These are phyloP conservation scores for Rubroshorea leprosula DNA, from an alignment of 345 rosid species.

Conservation along the genomic window DNA sequence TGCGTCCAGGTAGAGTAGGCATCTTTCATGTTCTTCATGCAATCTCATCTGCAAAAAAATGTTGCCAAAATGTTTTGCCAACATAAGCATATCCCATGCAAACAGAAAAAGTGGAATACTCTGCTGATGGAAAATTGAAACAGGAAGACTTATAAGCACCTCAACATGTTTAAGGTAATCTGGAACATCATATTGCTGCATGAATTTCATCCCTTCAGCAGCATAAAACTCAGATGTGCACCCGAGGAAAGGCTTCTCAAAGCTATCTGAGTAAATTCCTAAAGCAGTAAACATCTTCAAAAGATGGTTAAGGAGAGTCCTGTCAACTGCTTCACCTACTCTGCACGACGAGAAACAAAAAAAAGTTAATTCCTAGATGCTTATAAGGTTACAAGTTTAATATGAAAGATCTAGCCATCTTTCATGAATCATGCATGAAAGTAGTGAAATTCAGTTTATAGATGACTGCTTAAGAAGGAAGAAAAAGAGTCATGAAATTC, in stretches of 20 bases:
- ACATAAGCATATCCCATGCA: conserved; percentile 5
- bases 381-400: not conserved
- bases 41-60: conserved; percentile 62
- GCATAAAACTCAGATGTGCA: conserved; percentile 95
- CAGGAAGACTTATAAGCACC: conserved; percentile 36
- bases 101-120: not conserved
- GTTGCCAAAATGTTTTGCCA: conserved; percentile 6
- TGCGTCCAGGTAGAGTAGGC: conserved; percentile 81
- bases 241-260: conserved; percentile 91
- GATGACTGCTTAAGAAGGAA: not conserved
- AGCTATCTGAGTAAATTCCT: conserved; percentile 89
- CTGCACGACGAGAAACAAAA: conserved; percentile 39
- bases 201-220: conserved; percentile 91
- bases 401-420: conserved; percentile 1
- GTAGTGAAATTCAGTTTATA: not conserved
- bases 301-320: conserved; percentile 85
- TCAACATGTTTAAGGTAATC: conserved; percentile 97
- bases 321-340: conserved; percentile 86
- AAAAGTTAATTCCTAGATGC: not conserved
- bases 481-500: no score
- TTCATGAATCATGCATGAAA: conserved; percentile 1
- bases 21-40: conserved; percentile 96
- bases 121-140: conserved; percentile 10
- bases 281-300: conserved; percentile 97
- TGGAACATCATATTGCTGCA: conserved; percentile 98